These are phyloP conservation scores for Fusarium sp. DNA, from an alignment of 2,329 filamentous ascomycete genomes.

Conservation along the genomic window DNA sequence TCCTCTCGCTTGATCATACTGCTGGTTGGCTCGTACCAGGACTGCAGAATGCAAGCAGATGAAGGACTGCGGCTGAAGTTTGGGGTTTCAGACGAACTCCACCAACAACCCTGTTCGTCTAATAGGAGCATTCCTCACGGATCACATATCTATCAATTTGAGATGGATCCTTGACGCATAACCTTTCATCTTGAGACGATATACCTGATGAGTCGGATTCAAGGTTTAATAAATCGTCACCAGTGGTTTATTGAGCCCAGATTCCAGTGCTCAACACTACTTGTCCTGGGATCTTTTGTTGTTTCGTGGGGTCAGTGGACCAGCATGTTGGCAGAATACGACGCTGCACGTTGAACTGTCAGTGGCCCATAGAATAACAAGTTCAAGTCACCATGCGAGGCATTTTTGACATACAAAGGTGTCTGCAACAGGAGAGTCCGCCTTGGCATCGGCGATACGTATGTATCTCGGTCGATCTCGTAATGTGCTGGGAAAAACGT, in stretches of 20 bases:
- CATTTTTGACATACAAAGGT: background rate
- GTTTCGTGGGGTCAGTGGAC: background rate
- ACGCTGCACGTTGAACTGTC: background rate
- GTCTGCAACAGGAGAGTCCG: background rate
- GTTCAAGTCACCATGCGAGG: background rate
- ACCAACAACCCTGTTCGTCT: background rate
- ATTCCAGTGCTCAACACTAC: background rate
- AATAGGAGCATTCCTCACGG: background rate
- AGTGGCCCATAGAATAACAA: background rate
- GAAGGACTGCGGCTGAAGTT: background rate
- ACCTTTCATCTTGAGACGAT: background rate
- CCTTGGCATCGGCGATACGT: background rate
- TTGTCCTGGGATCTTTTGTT: background rate
- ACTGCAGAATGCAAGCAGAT: background rate
- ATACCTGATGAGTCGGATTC: background rate
- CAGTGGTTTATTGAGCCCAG: background rate
- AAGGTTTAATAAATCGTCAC: rapidly evolving
- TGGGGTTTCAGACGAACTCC: background rate
- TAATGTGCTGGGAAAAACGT: background rate
- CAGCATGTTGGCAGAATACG: background rate
- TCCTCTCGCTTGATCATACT: background rate
- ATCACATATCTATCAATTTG: background rate
- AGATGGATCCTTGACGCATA: background rate
- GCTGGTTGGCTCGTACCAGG: background rate
- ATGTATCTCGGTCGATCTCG: background rate